Evolutionary conservation across 2,329 filamentous ascomycete species (phyloP).

Genomic region (Diplodia mutila): DNA sequence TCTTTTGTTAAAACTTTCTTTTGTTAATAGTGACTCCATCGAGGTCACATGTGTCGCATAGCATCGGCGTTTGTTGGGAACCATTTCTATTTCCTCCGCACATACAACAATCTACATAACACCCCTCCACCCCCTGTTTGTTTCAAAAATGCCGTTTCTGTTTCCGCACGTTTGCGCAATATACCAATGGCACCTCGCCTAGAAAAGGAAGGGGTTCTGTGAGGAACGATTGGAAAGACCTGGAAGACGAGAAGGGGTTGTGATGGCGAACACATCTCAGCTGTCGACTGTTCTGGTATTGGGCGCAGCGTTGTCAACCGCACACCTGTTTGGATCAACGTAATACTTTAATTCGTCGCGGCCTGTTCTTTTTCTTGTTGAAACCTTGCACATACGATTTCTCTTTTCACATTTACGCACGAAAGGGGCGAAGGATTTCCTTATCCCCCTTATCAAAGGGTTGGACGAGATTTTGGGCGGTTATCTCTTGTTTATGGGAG

Average conservation of each 20-base stretch:
- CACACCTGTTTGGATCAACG: neutral
- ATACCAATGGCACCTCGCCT: slow-evolving; percentile 22
- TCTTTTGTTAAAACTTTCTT: slow-evolving; percentile 1
- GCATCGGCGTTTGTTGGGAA: slow-evolving; percentile 19
- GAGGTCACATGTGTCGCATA: slow-evolving; percentile 14
- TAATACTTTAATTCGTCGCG: slow-evolving; percentile 17
- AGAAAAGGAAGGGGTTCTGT: neutral
- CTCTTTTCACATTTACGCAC: neutral
- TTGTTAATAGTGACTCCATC: neutral
- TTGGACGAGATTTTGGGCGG: slow-evolving; percentile 1
- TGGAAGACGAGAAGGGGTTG: neutral
- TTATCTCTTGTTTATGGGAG: neutral
- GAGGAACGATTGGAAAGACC: neutral
- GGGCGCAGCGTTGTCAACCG: slow-evolving; percentile 4
- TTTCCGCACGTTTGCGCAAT: slow-evolving; percentile 12
- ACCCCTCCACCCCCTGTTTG: neutral
- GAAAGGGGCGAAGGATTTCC: neutral
- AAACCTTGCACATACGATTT: slow-evolving; percentile 11
- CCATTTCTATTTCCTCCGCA: neutral
- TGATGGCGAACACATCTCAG: neutral
- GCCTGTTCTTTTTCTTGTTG: slow-evolving; percentile 7
- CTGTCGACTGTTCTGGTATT: neutral
- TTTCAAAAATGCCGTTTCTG: slow-evolving; percentile 5
- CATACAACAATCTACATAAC: slow-evolving; percentile 13
- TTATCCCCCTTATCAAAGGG: neutral